phyloP scores from a whole-genome alignment of 2,329 filamentous ascomycete species.

The Ceratocystis destructans region DNA sequence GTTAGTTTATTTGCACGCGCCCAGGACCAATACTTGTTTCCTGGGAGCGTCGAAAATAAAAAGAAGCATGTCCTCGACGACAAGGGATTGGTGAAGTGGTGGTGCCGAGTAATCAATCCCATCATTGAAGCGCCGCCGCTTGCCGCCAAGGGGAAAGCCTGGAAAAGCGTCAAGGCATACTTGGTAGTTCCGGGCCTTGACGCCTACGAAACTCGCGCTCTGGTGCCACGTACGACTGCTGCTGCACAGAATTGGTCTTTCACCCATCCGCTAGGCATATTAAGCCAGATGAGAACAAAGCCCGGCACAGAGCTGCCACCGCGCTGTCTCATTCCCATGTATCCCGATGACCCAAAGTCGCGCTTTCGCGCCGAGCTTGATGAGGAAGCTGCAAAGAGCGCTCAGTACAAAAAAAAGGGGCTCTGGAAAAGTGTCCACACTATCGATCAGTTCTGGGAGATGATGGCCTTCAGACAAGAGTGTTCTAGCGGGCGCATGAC shows the following conservation, averaged over 20 bases:
- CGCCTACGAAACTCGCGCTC: conserved; percentile 61
- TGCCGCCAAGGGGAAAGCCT: conserved; percentile 23
- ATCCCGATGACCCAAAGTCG: conserved; percentile 90
- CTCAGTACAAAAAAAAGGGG: conserved; percentile 42
- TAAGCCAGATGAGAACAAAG: conserved; percentile 48
- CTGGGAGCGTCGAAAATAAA: conserved; percentile 70
- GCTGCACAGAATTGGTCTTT: conserved; percentile 50
- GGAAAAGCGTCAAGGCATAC: conserved; percentile 54
- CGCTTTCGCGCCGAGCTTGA: conserved; percentile 82
- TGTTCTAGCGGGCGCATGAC: conserved; percentile 86
- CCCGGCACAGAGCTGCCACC: conserved; percentile 50
- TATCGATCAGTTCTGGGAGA: conserved; percentile 92
- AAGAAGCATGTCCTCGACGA: conserved; percentile 89
- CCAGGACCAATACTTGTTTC: conserved; percentile 89
- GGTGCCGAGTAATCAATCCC: conserved; percentile 76
- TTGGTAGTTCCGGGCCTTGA: conserved; percentile 81
- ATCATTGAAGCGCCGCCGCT: conserved; percentile 42
- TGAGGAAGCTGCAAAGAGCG: conserved; percentile 54
- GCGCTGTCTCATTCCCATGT: conserved; percentile 73
- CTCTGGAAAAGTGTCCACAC: conserved; percentile 73
- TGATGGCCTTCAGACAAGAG: conserved; percentile 94
- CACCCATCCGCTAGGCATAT: conserved; percentile 53
- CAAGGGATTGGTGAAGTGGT: conserved; percentile 82
- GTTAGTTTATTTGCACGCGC: conserved; percentile 85
- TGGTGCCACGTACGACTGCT: conserved; percentile 46